Conservation (phyloP, 1,284 basidiomycete species). For the Cutaneotrichosporon sp. region DNA sequence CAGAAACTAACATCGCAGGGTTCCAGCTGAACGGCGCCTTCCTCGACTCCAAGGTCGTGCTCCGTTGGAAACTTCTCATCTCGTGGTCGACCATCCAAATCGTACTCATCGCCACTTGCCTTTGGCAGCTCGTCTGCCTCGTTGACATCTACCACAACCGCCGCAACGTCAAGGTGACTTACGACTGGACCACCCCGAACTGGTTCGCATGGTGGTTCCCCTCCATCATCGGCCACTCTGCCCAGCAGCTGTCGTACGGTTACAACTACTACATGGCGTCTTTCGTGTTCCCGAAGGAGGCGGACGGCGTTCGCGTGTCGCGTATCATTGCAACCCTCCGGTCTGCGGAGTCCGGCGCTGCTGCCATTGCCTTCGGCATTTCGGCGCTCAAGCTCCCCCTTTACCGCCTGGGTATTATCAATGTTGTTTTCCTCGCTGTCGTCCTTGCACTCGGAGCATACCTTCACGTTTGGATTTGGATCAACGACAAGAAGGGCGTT, state of each 20-base stretch:
- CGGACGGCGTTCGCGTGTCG: constrained; percentile 12
- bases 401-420: constrained; percentile 18
- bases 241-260: constrained; percentile 15
- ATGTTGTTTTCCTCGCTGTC: constrained; percentile 17
- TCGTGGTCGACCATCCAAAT: no score
- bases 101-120: neutral
- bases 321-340: constrained; percentile 24
- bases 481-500: constrained; percentile 16
- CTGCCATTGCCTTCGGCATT: constrained; percentile 24
- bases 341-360: constrained; percentile 20
- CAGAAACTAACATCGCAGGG: no score
- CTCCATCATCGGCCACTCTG: constrained; percentile 24
- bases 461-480: constrained; percentile 18
- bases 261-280: constrained; percentile 14
- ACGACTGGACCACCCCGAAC: constrained; percentile 32
- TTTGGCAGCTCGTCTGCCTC: constrained; percentile 40
- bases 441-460: constrained; percentile 16
- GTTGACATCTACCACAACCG: constrained; percentile 12
- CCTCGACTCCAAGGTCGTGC: no score
- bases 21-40: no score
- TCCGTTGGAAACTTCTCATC: no score
- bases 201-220: constrained; percentile 36
- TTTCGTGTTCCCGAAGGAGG: constrained; percentile 17
- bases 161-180: constrained; percentile 2
- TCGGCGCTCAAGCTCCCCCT: constrained; percentile 10